phyloP scores from a whole-genome alignment of 257 asterid genomes.

The Eustoma russellianum region DNA sequence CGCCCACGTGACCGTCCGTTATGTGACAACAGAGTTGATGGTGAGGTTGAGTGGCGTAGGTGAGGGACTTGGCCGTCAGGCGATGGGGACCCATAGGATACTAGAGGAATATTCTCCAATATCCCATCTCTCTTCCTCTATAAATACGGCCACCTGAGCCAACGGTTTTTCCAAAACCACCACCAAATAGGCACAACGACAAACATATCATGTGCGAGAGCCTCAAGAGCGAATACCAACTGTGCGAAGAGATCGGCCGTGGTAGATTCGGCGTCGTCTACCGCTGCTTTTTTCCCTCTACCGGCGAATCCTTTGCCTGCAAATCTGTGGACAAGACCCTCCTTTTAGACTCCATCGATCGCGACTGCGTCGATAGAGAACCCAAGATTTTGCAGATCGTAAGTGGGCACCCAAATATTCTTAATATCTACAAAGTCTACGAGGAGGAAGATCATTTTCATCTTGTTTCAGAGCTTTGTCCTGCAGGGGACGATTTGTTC shows the following conservation, averaged over 20 bases:
- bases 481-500: conserved; percentile 49
- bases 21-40: no score
- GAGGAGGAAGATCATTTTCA: conserved; percentile 73
- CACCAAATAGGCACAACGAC: neutral
- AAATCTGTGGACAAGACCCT: conserved; percentile 55
- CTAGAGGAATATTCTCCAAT: neutral
- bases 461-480: conserved; percentile 65
- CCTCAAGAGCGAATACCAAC: conserved; percentile 42
- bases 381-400: conserved; percentile 55
- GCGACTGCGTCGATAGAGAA: conserved; percentile 58
- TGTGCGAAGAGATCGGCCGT: conserved; percentile 77
- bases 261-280: conserved; percentile 81
- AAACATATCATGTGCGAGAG: conserved; percentile 42
- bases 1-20: no score
- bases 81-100: no score
- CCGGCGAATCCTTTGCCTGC: conserved; percentile 44
- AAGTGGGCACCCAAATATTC: conserved; percentile 38
- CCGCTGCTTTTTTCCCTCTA: conserved; percentile 48
- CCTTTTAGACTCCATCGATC: conserved; percentile 54
- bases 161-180: conserved; percentile 1
- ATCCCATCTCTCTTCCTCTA: neutral
- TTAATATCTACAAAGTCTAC: conserved; percentile 44
- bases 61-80: no score
- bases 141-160: no score
- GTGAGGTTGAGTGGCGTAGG: no score